phyloP scores from a whole-genome alignment of 345 rosid species.

The Gossypium raimondii region DNA sequence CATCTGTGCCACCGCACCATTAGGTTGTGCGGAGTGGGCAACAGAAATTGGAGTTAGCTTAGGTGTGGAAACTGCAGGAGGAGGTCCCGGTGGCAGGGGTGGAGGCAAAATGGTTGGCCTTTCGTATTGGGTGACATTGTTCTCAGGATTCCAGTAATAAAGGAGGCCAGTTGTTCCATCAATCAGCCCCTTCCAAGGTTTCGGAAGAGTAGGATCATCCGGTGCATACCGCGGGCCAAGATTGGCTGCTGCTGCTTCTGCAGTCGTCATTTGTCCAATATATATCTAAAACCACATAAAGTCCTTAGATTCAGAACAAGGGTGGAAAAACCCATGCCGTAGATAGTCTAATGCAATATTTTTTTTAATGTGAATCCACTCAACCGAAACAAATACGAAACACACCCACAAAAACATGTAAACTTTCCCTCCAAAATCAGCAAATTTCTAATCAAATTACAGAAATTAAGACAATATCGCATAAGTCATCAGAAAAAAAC shows the following conservation, averaged over 20 bases:
- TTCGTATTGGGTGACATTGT: conserved; percentile 86
- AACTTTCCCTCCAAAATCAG: background rate
- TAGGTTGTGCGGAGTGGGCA: conserved; percentile 41
- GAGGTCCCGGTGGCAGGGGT: conserved; percentile 51
- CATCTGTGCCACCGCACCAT: conserved; percentile 37
- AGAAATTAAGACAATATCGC: background rate
- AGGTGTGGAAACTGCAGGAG: conserved; percentile 48
- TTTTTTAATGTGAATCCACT: background rate
- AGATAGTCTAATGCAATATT: conserved; percentile 6
- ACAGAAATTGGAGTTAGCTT: conserved; percentile 59
- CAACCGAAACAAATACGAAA: background rate
- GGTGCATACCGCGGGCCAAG: conserved; percentile 88
- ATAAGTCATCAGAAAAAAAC: background rate
- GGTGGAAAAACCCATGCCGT: conserved; percentile 2
- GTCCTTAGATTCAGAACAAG: conserved; percentile 6
- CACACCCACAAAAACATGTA: background rate
- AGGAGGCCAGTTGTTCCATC: conserved; percentile 76
- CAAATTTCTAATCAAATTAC: background rate
- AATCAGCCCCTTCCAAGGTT: conserved; percentile 93
- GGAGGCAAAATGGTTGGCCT: conserved; percentile 63
- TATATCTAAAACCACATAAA: conserved; percentile 25
- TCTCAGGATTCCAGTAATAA: conserved; percentile 98
- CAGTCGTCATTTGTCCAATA: conserved; percentile 48
- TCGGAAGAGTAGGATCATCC: conserved; percentile 88
- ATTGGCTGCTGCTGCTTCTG: conserved; percentile 50